Base-by-base conservation (phyloP, 345 rosid genomes). In the Eucalyptus polyanthemos region DNA sequence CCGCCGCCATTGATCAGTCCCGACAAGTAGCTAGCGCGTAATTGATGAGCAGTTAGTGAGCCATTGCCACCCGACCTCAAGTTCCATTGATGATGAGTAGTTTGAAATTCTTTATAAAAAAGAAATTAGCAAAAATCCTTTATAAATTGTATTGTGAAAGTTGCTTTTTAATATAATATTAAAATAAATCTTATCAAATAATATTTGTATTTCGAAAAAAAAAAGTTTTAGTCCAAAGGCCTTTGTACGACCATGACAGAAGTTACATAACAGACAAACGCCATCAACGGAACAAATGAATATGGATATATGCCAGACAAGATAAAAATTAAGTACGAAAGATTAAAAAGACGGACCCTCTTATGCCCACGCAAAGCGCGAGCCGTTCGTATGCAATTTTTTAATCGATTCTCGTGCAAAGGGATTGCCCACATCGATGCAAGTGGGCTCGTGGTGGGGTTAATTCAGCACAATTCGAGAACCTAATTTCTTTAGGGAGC, bases 1-100 rank as follows among this genome's bases (percentile, higher is more conserved):
- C 12, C 12, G 8, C 0, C 0, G 11, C 2, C 11, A 21, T n/a
- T n/a, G n/a, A n/a, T n/a, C n/a, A n/a, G n/a, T n/a, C 25, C 60
- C 11, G 4, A 54, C 58, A 10, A 56, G 29, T 24, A 56, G 12
- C 1, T 56, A 1, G 27, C 29, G 1, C 0, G 27, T 1, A 24
- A 54, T 54, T 54, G 27, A 54, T 0, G 1, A 54, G 3, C 6
- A 1, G 3, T 56, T 56, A 22, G 27, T 21, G 60, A 54, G 11
- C 25, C 11, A 54, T 0, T 21, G 25, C 11, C 10, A 54, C 9
- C 11, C 10, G 2, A 54, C 11, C 60, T 54, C 11, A 54, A 54
- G 11, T 21, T 22, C 5, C 27, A 54, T 4, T 10, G 5, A 22
- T 10, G 3, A 22, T 56, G 27, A 56, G 13, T 56, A 56, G 13